phyloP scores from a whole-genome alignment of 2,329 filamentous ascomycete species.

The Tolypocladium cylindrosporum region DNA sequence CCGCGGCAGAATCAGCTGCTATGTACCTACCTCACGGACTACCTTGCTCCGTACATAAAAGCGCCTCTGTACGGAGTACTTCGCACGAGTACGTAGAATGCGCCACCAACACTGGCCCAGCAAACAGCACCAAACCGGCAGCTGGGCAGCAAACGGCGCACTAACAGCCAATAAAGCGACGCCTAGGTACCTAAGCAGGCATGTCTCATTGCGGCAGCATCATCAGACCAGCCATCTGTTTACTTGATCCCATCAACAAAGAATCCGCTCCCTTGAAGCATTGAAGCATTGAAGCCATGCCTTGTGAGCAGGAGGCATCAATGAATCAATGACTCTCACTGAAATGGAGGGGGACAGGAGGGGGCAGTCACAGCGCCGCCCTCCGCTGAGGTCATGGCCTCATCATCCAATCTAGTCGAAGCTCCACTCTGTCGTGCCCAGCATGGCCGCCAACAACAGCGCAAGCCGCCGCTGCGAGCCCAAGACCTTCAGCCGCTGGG shows the following conservation, averaged over 20 bases:
- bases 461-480: background rate
- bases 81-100: background rate
- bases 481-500: background rate
- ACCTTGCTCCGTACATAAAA: background rate
- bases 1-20: conserved; percentile 6
- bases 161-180: background rate
- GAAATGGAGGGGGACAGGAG: no score
- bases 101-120: background rate
- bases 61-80: no score
- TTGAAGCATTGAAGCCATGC: no score
- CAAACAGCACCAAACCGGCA: background rate
- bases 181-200: background rate
- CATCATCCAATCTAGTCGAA: background rate
- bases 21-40: no score
- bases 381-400: conserved; percentile 2
- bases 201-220: background rate
- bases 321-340: no score
- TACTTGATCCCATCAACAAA: no score
- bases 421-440: background rate
- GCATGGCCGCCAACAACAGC: background rate
- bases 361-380: background rate
- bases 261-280: no score
- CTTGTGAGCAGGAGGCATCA: no score
- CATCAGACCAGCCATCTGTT: background rate
- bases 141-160: background rate